Percentiles rank a stretch among this genome's conserved stretches.
phyloP scores from a whole-genome alignment of 768 basidiomycete species.

The Artomyces pyxidatus region DNA sequence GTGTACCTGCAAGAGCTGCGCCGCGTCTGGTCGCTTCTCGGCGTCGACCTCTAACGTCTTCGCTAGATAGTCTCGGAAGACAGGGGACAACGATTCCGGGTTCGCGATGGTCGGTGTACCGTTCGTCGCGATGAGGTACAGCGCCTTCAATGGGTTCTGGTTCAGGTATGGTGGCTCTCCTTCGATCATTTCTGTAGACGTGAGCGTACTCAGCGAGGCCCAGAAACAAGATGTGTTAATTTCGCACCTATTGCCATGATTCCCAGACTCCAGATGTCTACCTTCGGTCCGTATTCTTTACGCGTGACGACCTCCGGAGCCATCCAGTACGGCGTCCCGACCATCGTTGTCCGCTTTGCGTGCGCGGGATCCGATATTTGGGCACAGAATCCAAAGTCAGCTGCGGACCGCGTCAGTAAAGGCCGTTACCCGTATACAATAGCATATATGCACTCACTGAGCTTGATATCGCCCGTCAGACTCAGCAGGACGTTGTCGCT shows the following conservation, averaged over 20 bases:
- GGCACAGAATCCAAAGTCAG: conserved; percentile 98
- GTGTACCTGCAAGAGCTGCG: conserved; percentile 66
- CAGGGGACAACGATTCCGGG: conserved; percentile 63
- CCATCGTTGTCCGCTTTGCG: conserved; percentile 95
- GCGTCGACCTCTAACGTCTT: conserved; percentile 91
- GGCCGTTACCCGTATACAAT: not conserved
- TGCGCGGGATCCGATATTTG: conserved; percentile 81
- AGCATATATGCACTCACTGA: conserved; percentile 56
- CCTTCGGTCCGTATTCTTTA: conserved; percentile 96
- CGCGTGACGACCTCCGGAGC: conserved; percentile 96
- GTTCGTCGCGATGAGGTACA: conserved; percentile 97
- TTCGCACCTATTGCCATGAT: conserved; percentile 89
- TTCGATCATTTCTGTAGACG: conserved; percentile 84
- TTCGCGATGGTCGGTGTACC: conserved; percentile 96
- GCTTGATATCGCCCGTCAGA: conserved; percentile 92
- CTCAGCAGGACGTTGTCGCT: conserved; percentile 93
- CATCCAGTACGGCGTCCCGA: conserved; percentile 99
- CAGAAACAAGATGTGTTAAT: not conserved
- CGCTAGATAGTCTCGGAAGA: conserved; percentile 86
- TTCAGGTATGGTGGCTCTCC: conserved; percentile 95
- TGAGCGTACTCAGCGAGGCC: not conserved
- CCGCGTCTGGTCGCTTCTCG: conserved; percentile 86
- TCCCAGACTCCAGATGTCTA: conserved; percentile 95
- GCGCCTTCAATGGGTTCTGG: conserved; percentile 92
- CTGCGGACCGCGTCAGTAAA: conserved; percentile 30